Conservation (phyloP, 2,329 filamentous ascomycete species). For the Canariomyces notabilis region DNA sequence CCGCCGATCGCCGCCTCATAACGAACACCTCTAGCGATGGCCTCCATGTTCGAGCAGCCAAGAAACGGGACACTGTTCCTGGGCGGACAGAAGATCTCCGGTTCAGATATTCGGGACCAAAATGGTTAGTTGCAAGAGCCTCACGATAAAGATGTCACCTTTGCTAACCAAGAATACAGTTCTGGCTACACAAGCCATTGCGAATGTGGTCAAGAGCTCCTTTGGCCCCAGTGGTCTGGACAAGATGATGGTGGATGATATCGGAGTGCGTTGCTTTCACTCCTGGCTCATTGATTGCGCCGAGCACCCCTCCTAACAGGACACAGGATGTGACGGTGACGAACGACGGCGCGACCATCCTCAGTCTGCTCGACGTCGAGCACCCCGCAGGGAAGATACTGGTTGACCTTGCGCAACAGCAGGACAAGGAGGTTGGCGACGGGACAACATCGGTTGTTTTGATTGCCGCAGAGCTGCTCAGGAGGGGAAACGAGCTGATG, state of each 20-base stretch:
- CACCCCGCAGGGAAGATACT: constrained; percentile 98
- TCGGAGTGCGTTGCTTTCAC: constrained; percentile 63
- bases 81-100: constrained; percentile 95
- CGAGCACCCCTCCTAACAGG: constrained; percentile 17
- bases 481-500: constrained; percentile 94
- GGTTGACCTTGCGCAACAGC: constrained; percentile 94
- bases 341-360: constrained; percentile 96
- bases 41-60: constrained; percentile 92
- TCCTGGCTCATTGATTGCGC: constrained; percentile 8
- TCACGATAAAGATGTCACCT: background rate
- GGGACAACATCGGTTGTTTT: constrained; percentile 97
- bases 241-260: constrained; percentile 99
- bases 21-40: constrained; percentile 53
- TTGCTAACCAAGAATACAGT: constrained; percentile 48
- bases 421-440: constrained; percentile 98
- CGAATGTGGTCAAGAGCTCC: constrained; percentile 98
- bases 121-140: constrained; percentile 57
- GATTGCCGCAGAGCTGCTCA: constrained; percentile 90
- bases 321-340: constrained; percentile 90
- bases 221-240: constrained; percentile 96
- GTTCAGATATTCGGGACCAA: constrained; percentile 92
- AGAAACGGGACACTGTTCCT: constrained; percentile 95
- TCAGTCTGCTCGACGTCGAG: constrained; percentile 91
- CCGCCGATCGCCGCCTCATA: constrained; percentile 5
- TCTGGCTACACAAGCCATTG: constrained; percentile 89